A percentile compares a stretch with the other conserved stretches of the same genome.
These are phyloP conservation scores for Endotrypanum monterogeii DNA, from an alignment of 208 protist species.

Conservation along the genomic window DNA sequence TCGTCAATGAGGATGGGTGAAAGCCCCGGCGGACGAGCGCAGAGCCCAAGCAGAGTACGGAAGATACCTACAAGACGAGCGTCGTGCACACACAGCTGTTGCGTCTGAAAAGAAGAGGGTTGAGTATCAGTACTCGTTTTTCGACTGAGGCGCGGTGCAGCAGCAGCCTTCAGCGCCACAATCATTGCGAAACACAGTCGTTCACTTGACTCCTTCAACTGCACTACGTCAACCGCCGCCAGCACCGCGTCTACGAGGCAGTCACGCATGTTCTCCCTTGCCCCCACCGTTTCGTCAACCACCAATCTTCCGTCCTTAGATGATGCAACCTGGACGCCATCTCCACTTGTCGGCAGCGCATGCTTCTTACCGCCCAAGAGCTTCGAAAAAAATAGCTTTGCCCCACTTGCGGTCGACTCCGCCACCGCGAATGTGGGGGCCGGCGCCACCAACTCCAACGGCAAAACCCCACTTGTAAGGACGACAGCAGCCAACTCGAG, in stretches of 20 bases:
- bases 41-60: slow-evolving; percentile 49
- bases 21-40: slow-evolving; percentile 33
- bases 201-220: slow-evolving; percentile 52
- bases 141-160: slow-evolving; percentile 50
- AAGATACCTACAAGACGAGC: slow-evolving; percentile 47
- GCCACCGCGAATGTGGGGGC: slow-evolving; percentile 41
- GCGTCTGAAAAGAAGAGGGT: slow-evolving; percentile 22
- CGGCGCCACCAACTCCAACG: slow-evolving; percentile 32
- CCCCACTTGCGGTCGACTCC: slow-evolving; percentile 30
- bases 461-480: slow-evolving; percentile 59
- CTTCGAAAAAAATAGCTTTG: slow-evolving; percentile 69
- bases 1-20: slow-evolving; percentile 51
- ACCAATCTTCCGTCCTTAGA: not conserved
- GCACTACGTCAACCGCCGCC: slow-evolving; percentile 32
- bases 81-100: slow-evolving; percentile 49
- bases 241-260: slow-evolving; percentile 69
- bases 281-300: slow-evolving; percentile 12
- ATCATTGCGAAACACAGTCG: slow-evolving; percentile 65
- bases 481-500: slow-evolving; percentile 65
- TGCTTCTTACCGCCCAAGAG: slow-evolving; percentile 37
- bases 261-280: slow-evolving; percentile 49
- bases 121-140: slow-evolving; percentile 17
- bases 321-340: not conserved
- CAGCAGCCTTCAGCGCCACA: slow-evolving; percentile 54
- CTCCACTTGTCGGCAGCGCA: not conserved